A percentile compares a stretch with the other conserved stretches of the same genome.
Conservation (phyloP, 1,284 basidiomycete species). For the Tylopilus sp. region DNA sequence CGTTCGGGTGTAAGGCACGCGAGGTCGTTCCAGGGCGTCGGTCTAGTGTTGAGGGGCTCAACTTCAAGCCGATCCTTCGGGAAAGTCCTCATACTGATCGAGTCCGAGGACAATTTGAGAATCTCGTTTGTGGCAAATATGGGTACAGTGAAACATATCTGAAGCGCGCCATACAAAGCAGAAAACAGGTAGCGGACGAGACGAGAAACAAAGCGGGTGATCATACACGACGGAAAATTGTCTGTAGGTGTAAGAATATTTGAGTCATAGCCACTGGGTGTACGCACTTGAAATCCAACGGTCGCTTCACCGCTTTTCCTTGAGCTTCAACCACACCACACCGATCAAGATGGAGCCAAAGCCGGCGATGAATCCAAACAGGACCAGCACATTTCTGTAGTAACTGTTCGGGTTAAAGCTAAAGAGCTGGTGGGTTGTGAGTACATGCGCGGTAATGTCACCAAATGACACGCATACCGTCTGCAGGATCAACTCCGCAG, state of each 20-base stretch:
- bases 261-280: neutral
- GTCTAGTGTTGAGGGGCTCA: neutral
- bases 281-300: neutral
- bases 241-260: neutral
- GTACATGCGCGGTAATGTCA: neutral
- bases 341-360: constrained; percentile 65
- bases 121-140: neutral
- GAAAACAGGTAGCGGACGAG: neutral
- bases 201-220: neutral
- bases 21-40: neutral
- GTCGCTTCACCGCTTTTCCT: constrained; percentile 55
- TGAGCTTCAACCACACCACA: constrained; percentile 68
- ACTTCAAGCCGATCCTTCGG: neutral
- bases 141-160: neutral
- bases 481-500: constrained; percentile 79
- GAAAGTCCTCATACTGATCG: no score
- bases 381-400: constrained; percentile 78
- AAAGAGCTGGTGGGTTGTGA: constrained; percentile 52
- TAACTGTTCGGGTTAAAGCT: constrained; percentile 75
- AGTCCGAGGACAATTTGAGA: neutral
- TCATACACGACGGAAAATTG: neutral
- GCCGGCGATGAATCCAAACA: constrained; percentile 79
- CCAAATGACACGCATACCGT: constrained; percentile 42
- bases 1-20: neutral
- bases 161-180: neutral